Evolutionary conservation across 129 eudicot species (phyloP), one percentile per base, ranked within the genome.

Genomic region (Pittosporum tobira): DNA sequence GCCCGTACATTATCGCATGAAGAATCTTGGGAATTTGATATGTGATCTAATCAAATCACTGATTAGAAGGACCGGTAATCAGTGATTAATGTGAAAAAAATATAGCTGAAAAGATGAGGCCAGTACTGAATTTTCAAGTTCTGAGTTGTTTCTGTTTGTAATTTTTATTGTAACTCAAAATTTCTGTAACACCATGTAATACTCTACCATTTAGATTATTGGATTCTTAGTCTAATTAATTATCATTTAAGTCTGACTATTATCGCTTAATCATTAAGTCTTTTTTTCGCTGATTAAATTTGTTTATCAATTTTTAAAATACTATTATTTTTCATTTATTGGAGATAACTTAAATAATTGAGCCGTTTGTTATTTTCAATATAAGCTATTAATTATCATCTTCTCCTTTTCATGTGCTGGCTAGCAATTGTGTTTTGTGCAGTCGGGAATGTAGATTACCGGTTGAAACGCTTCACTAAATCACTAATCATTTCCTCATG

Each of bases 371-470:
- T 31, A 15, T 14, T 34, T 57, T 36, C 43, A 5, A 11, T 2
- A 23, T 19, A 25, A 59, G 38, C 22, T 15, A 43, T n/a, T n/a
- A n/a, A n/a, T n/a, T n/a, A n/a, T n/a, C n/a, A n/a, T 38, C 63
- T 38, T 55, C 65, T 13, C 42, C 6, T 53, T 20, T 69, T 50
- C 44, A 45, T 55, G 61, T 55, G 42, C 38, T 0, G n/a, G 2
- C 9, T 19, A 28, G 24, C 59, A 53, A 50, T 21, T 49, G 73
- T 68, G 73, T 61, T 69, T 26, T 48, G 73, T 69, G 73, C 73
- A 69, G 73, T 69, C 67, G 57, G 67, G 57, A 10, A 23, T 59
- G 52, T 42, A 62, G 61, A 55, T 5, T 58, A 69, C 67, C 47
- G 40, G 19, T 14, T 50, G 24, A 40, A 24, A 15, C 49, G 11